Evolutionary conservation across 179 eudicot genomes (phyloP).

Genomic region (Heliamphora pulchella): DNA sequence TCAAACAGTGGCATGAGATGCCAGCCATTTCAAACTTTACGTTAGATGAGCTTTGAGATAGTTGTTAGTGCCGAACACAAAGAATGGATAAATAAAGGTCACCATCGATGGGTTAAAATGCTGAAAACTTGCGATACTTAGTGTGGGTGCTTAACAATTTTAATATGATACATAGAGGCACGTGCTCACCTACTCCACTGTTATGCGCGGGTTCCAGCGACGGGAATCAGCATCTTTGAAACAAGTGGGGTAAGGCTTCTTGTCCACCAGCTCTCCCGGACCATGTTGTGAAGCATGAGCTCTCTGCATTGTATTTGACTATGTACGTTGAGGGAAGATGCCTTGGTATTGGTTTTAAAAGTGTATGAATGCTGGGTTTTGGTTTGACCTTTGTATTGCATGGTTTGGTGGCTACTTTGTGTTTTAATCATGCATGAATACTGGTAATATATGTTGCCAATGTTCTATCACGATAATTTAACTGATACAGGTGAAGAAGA

Average conservation of each 20-base stretch:
- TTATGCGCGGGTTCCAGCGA: background rate
- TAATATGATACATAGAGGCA: background rate
- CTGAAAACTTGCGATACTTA: background rate
- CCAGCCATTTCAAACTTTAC: background rate
- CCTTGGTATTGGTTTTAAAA: background rate
- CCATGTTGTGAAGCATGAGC: background rate
- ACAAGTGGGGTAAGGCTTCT: background rate
- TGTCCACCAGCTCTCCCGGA: background rate
- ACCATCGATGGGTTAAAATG: background rate
- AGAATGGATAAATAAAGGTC: background rate
- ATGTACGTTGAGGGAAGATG: background rate
- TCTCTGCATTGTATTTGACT: background rate
- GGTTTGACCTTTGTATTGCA: background rate
- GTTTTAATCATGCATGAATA: background rate
- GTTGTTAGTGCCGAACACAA: background rate
- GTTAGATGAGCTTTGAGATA: background rate
- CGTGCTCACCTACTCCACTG: background rate
- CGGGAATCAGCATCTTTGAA: background rate
- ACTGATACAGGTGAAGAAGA: slow-evolving; percentile 85
- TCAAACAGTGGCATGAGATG: background rate
- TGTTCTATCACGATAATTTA: background rate
- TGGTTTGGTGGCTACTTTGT: slow-evolving; percentile 1
- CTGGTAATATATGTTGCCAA: background rate
- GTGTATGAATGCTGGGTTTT: background rate
- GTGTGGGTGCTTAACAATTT: background rate